Evolutionary conservation across 2,329 filamentous ascomycete species (phyloP), one percentile per base, ranked within the genome.

Genomic region (Dactylella cylindrospora): DNA sequence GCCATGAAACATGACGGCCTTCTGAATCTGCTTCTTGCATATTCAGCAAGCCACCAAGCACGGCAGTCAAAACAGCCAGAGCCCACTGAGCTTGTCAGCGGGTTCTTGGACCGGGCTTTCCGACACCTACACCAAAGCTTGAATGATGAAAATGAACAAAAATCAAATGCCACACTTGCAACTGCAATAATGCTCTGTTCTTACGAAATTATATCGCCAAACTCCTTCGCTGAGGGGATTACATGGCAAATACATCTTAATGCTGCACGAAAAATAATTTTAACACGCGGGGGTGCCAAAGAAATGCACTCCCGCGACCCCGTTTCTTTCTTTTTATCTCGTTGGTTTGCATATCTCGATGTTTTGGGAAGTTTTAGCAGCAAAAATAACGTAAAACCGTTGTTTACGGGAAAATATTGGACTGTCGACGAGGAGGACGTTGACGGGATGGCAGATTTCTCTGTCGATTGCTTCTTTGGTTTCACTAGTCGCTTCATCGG

Each of bases 101-200:
- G 82, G 31, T 93, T 86, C 84, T 86, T 93, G 20, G 79, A 85
- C 69, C 82, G 88, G 67, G 86, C 88, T n/a, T 85, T 87, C 64
- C 86, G 86, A 0, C 81, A 82, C 12, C 77, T 94, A 15, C 81
- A 86, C 22, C 74, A 80, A 61, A 83, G 86, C 1, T 76, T 93
- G 17, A 77, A 79, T 57, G 79, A 83, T 49, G 77, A 79, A 0
- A 76, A 77, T 31, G 77, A 80, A 64, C 80, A 82, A 32, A 82
- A 89, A 8, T 84, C 85, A 0, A 84, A 89, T 66, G 81, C 82
- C 12, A 87, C 85, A 50, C 77, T 94, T 2, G 87, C 88, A 0
- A 88, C 87, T 0, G 85, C 88, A 5, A 90, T 94, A 65, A 90
- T 93, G 85, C 79, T 94, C 38, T 82, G 87, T 0, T 90, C 87